These are phyloP conservation scores for Penicillium subrubescens DNA, from an alignment of 495 filamentous ascomycete species.

Conservation along the genomic window DNA sequence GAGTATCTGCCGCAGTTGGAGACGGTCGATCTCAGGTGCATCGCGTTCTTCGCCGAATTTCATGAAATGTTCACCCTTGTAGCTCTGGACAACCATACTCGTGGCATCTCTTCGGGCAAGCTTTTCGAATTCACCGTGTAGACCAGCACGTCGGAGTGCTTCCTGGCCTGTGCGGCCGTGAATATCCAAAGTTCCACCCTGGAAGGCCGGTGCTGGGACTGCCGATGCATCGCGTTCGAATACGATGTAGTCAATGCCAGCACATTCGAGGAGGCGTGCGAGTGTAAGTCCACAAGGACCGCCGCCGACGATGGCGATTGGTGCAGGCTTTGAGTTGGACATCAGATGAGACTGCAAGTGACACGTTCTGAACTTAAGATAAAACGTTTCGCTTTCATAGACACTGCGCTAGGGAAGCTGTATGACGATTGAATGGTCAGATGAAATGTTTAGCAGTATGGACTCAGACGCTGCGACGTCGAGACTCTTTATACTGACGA, in stretches of 20 bases:
- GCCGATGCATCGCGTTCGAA: constrained; percentile 51
- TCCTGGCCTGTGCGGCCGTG: constrained; percentile 51
- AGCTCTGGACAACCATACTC: constrained; percentile 27
- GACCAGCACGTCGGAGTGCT: constrained; percentile 52
- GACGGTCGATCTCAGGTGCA: constrained; percentile 43
- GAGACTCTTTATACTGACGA: neutral
- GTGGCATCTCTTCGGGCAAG: constrained; percentile 46
- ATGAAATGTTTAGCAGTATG: neutral
- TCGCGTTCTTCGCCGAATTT: constrained; percentile 16
- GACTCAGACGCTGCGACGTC: neutral
- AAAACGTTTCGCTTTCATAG: neutral
- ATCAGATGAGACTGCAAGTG: neutral
- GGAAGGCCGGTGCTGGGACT: constrained; percentile 23
- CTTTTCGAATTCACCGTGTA: constrained; percentile 48
- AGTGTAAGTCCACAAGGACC: constrained; percentile 58
- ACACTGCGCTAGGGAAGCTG: neutral
- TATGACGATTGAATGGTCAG: neutral
- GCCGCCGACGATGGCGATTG: constrained; percentile 60
- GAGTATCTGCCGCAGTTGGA: constrained; percentile 45
- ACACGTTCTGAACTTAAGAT: neutral
- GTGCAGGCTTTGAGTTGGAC: neutral
- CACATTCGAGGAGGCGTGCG: constrained; percentile 52
- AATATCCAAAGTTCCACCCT: constrained; percentile 58
- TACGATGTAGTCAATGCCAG: constrained; percentile 42
- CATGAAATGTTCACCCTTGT: neutral